Base-by-base conservation (phyloP, 1,284 basidiomycete genomes). In the Cystobasidium slooffiae region DNA sequence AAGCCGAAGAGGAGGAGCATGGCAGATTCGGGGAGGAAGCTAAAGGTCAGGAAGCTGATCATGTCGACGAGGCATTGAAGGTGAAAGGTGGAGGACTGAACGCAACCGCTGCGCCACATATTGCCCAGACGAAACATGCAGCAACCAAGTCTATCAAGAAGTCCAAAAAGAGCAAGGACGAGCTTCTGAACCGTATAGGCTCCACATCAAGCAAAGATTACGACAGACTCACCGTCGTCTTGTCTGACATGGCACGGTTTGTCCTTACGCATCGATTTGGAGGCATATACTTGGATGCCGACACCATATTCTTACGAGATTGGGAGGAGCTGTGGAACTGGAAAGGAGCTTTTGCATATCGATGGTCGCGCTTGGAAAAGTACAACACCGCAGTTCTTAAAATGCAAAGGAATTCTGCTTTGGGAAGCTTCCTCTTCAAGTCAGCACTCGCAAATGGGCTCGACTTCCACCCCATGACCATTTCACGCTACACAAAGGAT, bases 251-350 rank as follows among this genome's bases (percentile, higher is more conserved):
- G 89, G 92, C 90, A 3, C 88, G 92, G 20, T 94, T 94, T 80
- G 88, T 93, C 68, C 84, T 94, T 12, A 92, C 90, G 73, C 90
- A 94, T 83, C 88, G 91, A 55, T 94, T 88, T 78, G 92, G 92
- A 51, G 92, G 92, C 12, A 89, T 91, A 56, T 94, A 94, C 80
- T 87, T 94, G 64, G 92, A 94, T 79, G 91, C 91, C 18, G 92
- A 94, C 81, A 93, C 91, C 5, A 86, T 94, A 69, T 88, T 94
- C 78, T 83, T 94, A 14, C 88, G 92, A n/a, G 92, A 94, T 80
- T 94, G 92, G 92, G 91, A 93, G 80, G 92, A 94, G 77, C 83
- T 94, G 14, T 93, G 91, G 91, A 90, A 90, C 24, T 93, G 90
- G 88, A 88, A 88, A 78, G 91, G 91, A 31, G 91, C 91, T 49